These are phyloP conservation scores for Chaetomium globosum DNA, from an alignment of 2,329 filamentous ascomycete genomes.

Conservation along the genomic window DNA sequence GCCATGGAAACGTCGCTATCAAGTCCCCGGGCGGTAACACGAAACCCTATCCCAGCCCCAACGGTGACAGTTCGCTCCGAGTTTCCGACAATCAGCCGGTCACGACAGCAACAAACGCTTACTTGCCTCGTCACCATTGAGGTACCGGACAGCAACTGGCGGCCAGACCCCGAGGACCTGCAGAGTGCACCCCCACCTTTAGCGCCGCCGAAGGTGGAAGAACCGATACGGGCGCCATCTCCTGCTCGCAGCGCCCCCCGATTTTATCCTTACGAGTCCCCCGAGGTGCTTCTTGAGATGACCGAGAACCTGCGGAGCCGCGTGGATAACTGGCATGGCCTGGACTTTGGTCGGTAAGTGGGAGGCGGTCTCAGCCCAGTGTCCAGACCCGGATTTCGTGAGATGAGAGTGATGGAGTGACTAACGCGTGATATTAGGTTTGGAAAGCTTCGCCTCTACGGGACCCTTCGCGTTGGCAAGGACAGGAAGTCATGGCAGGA, in stretches of 20 bases:
- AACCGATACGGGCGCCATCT: conserved; percentile 60
- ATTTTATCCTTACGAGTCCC: conserved; percentile 72
- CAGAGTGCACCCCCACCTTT: conserved; percentile 53
- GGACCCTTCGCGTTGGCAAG: conserved; percentile 89
- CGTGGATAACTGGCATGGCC: conserved; percentile 98
- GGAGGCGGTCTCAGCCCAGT: background rate
- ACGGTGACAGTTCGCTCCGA: conserved; percentile 94
- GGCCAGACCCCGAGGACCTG: conserved; percentile 79
- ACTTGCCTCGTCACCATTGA: conserved; percentile 94
- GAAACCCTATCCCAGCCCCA: conserved; percentile 87
- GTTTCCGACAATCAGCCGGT: conserved; percentile 90
- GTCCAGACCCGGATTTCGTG: background rate
- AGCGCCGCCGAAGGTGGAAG: conserved; percentile 50
- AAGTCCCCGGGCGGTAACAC: conserved; percentile 70
- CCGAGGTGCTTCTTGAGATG: conserved; percentile 77
- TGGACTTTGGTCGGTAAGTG: conserved; percentile 80
- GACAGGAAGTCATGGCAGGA: conserved; percentile 97
- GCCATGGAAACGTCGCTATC: conserved; percentile 87
- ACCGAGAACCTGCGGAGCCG: conserved; percentile 80
- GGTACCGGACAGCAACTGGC: conserved; percentile 90
- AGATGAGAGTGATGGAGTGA: background rate
- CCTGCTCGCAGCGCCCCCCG: conserved; percentile 60
- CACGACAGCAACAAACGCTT: conserved; percentile 89
- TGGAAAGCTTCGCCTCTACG: conserved; percentile 86
- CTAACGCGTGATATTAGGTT: conserved; percentile 58